These are phyloP conservation scores for Flueggea neowawraea DNA, from an alignment of 441 rosid species.

Conservation along the genomic window DNA sequence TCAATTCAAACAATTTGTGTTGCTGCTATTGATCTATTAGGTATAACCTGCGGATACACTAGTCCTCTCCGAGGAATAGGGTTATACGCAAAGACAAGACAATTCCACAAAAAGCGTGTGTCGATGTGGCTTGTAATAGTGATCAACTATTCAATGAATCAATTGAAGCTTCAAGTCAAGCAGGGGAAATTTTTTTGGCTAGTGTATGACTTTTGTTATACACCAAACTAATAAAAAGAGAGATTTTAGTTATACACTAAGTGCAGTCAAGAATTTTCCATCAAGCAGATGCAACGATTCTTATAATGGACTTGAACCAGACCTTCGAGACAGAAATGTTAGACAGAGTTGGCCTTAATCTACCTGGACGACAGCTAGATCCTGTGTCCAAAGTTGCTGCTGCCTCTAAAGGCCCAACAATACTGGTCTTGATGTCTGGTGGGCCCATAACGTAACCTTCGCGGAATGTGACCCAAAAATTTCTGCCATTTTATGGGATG, in stretches of 20 bases:
- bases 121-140: conserved; percentile 49
- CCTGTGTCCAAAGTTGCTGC: conserved; percentile 50
- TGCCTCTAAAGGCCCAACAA: conserved; percentile 59
- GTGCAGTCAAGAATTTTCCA: too few relatives aligned
- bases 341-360: conserved; percentile 63
- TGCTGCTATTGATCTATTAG: conserved; percentile 12
- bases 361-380: conserved; percentile 83
- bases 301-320: conserved; percentile 89
- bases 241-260: too few relatives aligned
- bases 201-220: too few relatives aligned
- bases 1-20: too few relatives aligned
- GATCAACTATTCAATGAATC: conserved; percentile 51
- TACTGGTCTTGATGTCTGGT: conserved; percentile 79
- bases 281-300: conserved; percentile 67
- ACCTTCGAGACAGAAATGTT: conserved; percentile 74
- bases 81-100: conserved; percentile 56
- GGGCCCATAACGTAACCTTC: conserved; percentile 77
- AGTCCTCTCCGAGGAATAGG: conserved; percentile 71
- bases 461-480: conserved; percentile 49
- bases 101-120: conserved; percentile 57
- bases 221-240: too few relatives aligned
- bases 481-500: conserved; percentile 76
- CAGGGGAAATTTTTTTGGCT: too few relatives aligned
- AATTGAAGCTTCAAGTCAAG: conserved; percentile 50
- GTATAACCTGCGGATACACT: conserved; percentile 75